Base-by-base conservation (phyloP, 179 eudicot species). In the Beta macrorhiza region DNA sequence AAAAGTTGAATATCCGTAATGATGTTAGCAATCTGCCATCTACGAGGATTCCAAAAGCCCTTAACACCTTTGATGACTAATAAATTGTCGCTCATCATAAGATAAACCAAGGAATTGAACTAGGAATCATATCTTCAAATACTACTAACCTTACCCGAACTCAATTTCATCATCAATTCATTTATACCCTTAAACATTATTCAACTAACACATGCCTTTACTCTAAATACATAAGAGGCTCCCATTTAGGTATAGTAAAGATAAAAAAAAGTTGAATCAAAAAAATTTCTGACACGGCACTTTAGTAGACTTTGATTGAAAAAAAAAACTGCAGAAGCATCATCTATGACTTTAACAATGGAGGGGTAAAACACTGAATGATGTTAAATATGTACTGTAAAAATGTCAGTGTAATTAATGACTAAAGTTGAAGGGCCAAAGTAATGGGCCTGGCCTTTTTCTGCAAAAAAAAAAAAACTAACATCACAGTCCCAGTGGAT, bases 331-430 rank as follows among this genome's bases (percentile, higher is more conserved):
- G 22, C 72, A 67, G 71, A 67, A 67, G 71, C 49, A 67, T 67
- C 71, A 68, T 68, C 22, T 68, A 11, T 37, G 72, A 68, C 72
- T 44, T 67, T 67, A 67, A 68, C 1, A 68, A 29, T 37, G 6
- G 20, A 14, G n/a, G 37, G 72, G 53, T 69, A 56, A 68, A 42
- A 37, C 2, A 37, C 2, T 37, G 3, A 2, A 37, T 37, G 42
- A 37, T 37, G 42, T 37, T 37, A 67, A 44, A 29, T 58, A 52
- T 67, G 76, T 67, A 62, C 63, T 61, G 72, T 25, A 1, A 47
- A 45, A 51, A 47, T 71, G 81, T 78, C 81, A 77, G 81, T 52
- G 77, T 52, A 69, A 29, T 82, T 29, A 82, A 82, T 77, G 80
- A 77, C 72, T 77, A 82, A 77, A 81, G 74, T 42, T 67, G 14